Evolutionary conservation across 768 basidiomycete species (phyloP).

Genomic region (Lactarius hengduanensis): DNA sequence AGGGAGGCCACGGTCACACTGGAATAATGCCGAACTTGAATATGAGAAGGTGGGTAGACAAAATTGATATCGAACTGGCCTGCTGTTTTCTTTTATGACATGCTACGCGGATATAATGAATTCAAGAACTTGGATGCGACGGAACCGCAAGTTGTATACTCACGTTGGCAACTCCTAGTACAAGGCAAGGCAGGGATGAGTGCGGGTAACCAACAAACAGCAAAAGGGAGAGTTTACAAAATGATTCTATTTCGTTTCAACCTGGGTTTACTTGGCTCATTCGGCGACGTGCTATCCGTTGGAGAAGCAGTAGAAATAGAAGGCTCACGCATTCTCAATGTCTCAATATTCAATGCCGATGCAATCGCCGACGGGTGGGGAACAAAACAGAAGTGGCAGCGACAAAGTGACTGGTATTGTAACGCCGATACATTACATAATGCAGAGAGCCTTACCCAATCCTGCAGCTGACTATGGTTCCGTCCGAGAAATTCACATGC

Average conservation of each 20-base stretch:
- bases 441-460: background rate
- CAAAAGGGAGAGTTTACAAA: conserved; percentile 24
- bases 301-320: conserved; percentile 22
- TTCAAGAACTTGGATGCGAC: background rate
- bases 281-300: conserved; percentile 12
- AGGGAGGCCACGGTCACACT: conserved; percentile 33
- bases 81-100: conserved; percentile 33
- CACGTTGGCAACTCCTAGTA: conserved; percentile 29
- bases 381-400: background rate
- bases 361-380: background rate
- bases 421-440: conserved; percentile 4
- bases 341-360: background rate
- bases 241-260: conserved; percentile 30
- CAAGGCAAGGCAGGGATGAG: background rate
- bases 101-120: conserved; percentile 12
- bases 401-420: background rate
- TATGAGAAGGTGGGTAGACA: background rate
- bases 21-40: background rate
- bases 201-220: background rate
- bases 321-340: conserved; percentile 20
- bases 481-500: conserved; percentile 14
- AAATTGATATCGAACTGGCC: conserved; percentile 15
- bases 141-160: background rate
- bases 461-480: background rate
- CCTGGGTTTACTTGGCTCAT: conserved; percentile 15